Evolutionary conservation across 2,329 filamentous ascomycete species (phyloP).

Genomic region (Fusarium transvaalense): DNA sequence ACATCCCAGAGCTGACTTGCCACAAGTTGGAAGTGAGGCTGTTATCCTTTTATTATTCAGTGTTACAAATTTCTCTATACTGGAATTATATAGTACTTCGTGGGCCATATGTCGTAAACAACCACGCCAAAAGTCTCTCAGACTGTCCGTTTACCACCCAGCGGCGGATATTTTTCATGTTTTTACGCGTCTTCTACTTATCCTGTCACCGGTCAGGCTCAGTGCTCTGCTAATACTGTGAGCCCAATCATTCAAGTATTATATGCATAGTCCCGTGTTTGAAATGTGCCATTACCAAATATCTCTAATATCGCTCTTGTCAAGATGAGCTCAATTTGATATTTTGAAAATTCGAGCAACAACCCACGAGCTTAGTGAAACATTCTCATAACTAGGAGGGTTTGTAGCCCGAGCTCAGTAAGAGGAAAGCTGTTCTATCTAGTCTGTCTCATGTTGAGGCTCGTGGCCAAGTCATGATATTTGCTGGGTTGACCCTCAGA

Average conservation of each 20-base stretch:
- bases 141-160: too few species aligned
- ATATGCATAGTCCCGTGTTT: too few species aligned
- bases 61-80: background rate
- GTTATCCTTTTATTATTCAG: too few species aligned
- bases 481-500: background rate
- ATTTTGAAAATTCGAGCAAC: constrained; percentile 17
- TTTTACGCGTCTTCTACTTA: accelerated
- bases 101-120: background rate
- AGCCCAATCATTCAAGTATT: background rate
- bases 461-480: background rate
- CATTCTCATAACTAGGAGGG: background rate
- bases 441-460: background rate
- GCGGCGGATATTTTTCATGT: too few species aligned
- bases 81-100: background rate
- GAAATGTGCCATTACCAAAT: too few species aligned
- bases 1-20: too few species aligned
- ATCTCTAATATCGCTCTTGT: background rate
- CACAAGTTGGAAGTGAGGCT: accelerated
- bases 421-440: background rate
- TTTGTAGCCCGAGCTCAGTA: too few species aligned
- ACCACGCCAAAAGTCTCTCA: background rate
- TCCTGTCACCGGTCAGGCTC: too few species aligned
- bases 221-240: constrained; percentile 16
- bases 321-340: background rate
- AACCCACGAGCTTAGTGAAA: background rate